Base-by-base conservation (phyloP, 225 moss, liverwort and hornwort genomes). In the Straminergon stramineum region DNA sequence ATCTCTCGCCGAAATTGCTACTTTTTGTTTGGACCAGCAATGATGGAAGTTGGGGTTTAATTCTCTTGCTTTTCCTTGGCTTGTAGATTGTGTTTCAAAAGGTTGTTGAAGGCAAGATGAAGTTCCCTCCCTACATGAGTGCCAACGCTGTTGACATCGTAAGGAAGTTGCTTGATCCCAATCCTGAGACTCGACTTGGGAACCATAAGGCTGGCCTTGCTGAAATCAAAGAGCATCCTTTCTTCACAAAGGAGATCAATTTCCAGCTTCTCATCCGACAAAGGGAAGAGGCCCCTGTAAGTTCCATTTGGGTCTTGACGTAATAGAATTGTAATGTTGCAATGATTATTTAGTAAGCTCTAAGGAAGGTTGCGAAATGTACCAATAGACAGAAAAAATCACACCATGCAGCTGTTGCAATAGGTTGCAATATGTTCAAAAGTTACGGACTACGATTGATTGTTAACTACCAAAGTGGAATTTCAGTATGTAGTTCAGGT, bases 231-330 rank as follows among this genome's bases (percentile, higher is more conserved):
- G 97, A 98, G 71, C 98, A 98, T 84, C 94, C 95, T 57, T 98
- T 98, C 92, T 98, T 98, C 83, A 95, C 93, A 4, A 93, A 92
- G 65, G 96, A 96, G 88, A 97, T 98, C 43, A 97, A 97, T 84
- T 98, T 98, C 67, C 97, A 98, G 35, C 96, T 98, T 73, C 96
- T 98, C 56, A 92, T 95, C 23, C 95, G 95, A 57, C 96, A 97
- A 89, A 95, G 96, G 73, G 97, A 98, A 93, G 98, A 98, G 85
- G 95, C 98, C 35, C 98, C 98, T 35, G 98, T 98, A 91, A 91
- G 65, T 78, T 56, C 31, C 45, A 19, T 53, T 22, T 53, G 21
- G n/a, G 8, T 48, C 22, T 64, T 85, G 22, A 77, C 15, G 13
- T n/a, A 53, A 24, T 16, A 3, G 78, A 53, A 31, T 52, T 78